Evolutionary conservation across 495 filamentous ascomycete species (phyloP).

Genomic region (Ramalina peruviana): DNA sequence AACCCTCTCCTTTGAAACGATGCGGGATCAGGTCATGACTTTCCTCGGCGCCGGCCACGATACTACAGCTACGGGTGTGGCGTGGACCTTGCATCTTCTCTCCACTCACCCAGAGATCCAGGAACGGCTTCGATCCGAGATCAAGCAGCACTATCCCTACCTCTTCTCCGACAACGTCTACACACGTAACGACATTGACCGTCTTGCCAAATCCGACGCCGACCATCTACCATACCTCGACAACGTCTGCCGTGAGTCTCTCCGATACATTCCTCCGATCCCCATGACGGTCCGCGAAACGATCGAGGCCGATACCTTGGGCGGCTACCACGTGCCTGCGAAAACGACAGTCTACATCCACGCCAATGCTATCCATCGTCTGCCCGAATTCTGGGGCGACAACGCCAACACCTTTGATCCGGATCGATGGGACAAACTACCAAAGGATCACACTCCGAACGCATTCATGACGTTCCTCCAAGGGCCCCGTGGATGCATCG

Average conservation of each 20-base stretch:
- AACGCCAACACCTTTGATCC: conserved; percentile 28
- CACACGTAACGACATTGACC: conserved; percentile 5
- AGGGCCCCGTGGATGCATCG: conserved; percentile 19
- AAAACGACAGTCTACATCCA: conserved; percentile 14
- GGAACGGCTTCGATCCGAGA: conserved; percentile 15
- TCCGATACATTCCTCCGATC: conserved; percentile 34
- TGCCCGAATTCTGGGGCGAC: conserved; percentile 37
- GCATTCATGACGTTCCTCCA: conserved; percentile 20
- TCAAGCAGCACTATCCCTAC: conserved; percentile 14
- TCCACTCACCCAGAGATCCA: conserved; percentile 16
- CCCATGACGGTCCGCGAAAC: conserved; percentile 22
- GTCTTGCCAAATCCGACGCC: conserved; percentile 8
- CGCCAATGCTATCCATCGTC: conserved; percentile 18
- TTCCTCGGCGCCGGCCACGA: conserved; percentile 20
- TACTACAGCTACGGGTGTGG: conserved; percentile 17
- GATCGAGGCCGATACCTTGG: conserved; percentile 10
- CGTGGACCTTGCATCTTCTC: conserved; percentile 18
- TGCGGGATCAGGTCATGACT: conserved; percentile 36
- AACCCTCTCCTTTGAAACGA: conserved; percentile 27
- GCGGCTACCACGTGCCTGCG: conserved; percentile 15
- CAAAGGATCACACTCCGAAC: conserved; percentile 11
- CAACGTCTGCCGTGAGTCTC: conserved; percentile 35
- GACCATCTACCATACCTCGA: conserved; percentile 30
- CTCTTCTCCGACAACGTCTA: conserved; percentile 10
- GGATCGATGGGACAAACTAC: conserved; percentile 17